phyloP scores from a whole-genome alignment of 257 asterid genomes.

The Solanum pinnatisectum region DNA sequence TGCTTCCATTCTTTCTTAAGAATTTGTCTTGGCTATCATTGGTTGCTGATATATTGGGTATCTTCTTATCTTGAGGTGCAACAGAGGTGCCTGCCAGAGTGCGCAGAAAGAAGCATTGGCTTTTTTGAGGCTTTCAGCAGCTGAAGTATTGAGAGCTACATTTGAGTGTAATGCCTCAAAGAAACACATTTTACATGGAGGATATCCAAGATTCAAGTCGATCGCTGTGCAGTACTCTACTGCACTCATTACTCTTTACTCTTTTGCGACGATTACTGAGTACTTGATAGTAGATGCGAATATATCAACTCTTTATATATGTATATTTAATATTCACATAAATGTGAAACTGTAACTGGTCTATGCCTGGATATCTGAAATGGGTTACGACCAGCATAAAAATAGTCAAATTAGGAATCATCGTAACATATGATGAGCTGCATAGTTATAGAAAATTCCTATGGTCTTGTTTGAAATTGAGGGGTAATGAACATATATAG shows the following conservation, averaged over 20 bases:
- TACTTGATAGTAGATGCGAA: background rate
- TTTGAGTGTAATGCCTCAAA: background rate
- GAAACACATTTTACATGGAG: background rate
- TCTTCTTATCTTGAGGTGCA: background rate
- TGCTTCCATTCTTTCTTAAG: background rate
- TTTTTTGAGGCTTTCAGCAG: slow-evolving; percentile 24
- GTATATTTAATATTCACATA: background rate
- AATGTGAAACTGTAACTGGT: background rate
- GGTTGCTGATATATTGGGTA: background rate
- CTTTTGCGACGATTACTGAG: background rate
- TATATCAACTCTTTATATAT: background rate
- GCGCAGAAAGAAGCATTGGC: slow-evolving; percentile 74
- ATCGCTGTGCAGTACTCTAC: background rate
- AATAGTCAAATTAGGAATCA: background rate
- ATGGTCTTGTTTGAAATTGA: background rate
- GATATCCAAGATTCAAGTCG: background rate
- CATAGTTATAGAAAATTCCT: background rate
- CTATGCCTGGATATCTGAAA: background rate
- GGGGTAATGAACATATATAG: background rate
- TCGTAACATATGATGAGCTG: background rate
- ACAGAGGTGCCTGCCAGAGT: slow-evolving; percentile 69
- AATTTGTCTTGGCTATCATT: background rate
- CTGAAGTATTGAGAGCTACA: background rate
- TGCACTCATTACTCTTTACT: background rate
- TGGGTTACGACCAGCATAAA: background rate